A percentile compares a stretch with the other conserved stretches of the same genome.
phyloP scores from a whole-genome alignment of 192 early-diverging fungal species.

The Tieghemiomyces parasiticus region DNA sequence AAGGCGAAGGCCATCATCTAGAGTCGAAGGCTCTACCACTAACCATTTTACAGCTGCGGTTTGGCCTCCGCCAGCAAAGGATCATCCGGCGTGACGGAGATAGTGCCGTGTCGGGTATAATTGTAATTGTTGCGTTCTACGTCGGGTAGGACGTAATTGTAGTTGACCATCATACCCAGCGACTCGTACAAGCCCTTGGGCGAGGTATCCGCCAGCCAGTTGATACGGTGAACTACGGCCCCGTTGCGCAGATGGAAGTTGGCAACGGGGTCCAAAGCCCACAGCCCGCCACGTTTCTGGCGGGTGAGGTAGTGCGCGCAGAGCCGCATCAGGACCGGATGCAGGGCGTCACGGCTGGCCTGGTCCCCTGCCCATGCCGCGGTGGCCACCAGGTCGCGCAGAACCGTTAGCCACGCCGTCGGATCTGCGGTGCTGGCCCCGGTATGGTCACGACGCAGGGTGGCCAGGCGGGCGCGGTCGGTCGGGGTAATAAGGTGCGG shows the following conservation, averaged over 20 bases:
- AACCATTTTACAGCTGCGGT: not conserved
- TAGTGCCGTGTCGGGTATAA: constrained; percentile 45
- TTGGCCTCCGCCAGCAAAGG: not conserved
- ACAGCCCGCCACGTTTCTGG: constrained; percentile 20
- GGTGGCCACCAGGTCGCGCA: constrained; percentile 19
- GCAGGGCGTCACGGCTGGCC: constrained; percentile 20
- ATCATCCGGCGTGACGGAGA: constrained; percentile 22
- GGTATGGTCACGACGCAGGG: too few relatives aligned
- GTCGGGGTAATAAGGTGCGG: not conserved
- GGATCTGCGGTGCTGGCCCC: too few relatives aligned
- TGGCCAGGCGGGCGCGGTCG: not conserved
- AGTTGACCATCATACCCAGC: constrained; percentile 91
- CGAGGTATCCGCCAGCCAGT: constrained; percentile 80
- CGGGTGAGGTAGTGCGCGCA: constrained; percentile 25
- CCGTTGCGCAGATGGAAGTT: constrained; percentile 96
- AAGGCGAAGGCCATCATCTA: too few relatives aligned
- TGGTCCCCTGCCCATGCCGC: constrained; percentile 24
- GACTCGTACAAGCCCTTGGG: constrained; percentile 69
- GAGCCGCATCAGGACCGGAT: constrained; percentile 20
- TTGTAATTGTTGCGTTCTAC: constrained; percentile 73
- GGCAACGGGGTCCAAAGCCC: constrained; percentile 84
- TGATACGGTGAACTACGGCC: constrained; percentile 69
- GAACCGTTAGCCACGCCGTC: too few relatives aligned
- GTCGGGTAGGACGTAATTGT: constrained; percentile 59
- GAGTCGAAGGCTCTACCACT: too few relatives aligned